Evolutionary conservation across 371 early-diverging fungal species (phyloP), one percentile per base, ranked within the genome.

Genomic region (Polyrhizophydium stewartii): DNA sequence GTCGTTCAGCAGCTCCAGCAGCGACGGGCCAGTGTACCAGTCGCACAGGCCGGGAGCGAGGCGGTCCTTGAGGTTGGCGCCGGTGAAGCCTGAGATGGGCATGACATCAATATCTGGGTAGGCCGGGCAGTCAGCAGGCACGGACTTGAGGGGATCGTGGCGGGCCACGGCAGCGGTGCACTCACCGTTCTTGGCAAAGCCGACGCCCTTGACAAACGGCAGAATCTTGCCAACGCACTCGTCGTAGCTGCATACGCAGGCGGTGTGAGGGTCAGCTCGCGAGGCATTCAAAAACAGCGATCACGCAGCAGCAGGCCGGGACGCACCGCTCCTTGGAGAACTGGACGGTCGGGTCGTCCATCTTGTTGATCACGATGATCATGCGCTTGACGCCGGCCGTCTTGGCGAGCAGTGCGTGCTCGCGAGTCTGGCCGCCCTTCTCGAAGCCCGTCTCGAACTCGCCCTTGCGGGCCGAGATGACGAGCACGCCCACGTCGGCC

Each of bases 401-500:
- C 85, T 96, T 97, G 64, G 94, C 98, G 71, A 99, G 74, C 76
- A 94, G 81, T 27, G 94, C 91, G 72, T 99, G 99, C 78, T 99
- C 99, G 65, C 98, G 90, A 16, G 99, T 99, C 78, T 99, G 99
- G 59, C 99, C 99, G 56, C 97, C 99, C 69, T 92, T 89, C 72
- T 98, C 99, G 71, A 98, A 99, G 40, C 99, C 99, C 61, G 99
- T 95, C 83, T 99, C 99, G 70, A 99, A 99, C 82, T 99, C 99
- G 72, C 98, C 99, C 80, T 89, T 93, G 65, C 98, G 88, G 32
- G 99, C 99, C 55, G 98, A 97, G 56, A 99, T 93, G 21, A 99
- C 94, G 61, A 99, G 77, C 17, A 99, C 90, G 63, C 93, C 99
- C 43, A 96, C 83, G 75, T 98, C 98, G 25, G 97, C 97, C 75